Base-by-base conservation (phyloP, 768 basidiomycete genomes). In the Phallus indusiatus region DNA sequence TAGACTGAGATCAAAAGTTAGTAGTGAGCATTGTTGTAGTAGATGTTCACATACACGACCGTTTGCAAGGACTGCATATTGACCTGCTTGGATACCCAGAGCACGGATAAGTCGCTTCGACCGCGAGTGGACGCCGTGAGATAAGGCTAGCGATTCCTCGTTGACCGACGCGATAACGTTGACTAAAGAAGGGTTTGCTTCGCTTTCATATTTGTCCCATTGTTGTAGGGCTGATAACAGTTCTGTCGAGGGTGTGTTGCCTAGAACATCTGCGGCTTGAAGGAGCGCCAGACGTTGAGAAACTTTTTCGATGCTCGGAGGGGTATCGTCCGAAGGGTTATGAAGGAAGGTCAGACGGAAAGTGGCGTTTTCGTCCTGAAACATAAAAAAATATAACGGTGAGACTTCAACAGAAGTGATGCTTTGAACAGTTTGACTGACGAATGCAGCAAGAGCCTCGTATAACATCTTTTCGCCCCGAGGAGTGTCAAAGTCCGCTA, bases 311-410 rank as follows among this genome's bases (percentile, higher is more conserved):
- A 70, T 65, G 8, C 57, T 61, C 11, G 60, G 58, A 1, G 57
- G 54, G 4, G 64, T 61, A 8, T 7, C 18, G 11, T 60, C 56
- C 8, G 71, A 61, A 1, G 91, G 85, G 60, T 88, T 85, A 68
- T 93, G 90, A 34, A 94, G 72, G 69, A 94, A 88, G 0, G 84
- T 76, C n/a, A 91, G 54, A 33, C 93, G 84, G 8, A 79, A 76
- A 42, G 69, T 75, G 2, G 78, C 75, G 1, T 74, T 73, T 2
- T 69, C 61, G 7, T 71, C 72, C 84, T 87, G 34, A 47, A 37
- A 54, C 24, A 3, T 5, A 37, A 42, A 42, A 10, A 37, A 8
- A 37, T 8, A 11, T 42, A 42, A 14, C n/a, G 12, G n/a, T 42
- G 42, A 42, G 42, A 42, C 28, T 7, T 28, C 28, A 2, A 28